Evolutionary conservation across 192 early-diverging fungal genomes (phyloP).

Genomic region (Spizellomyces punctatus): DNA sequence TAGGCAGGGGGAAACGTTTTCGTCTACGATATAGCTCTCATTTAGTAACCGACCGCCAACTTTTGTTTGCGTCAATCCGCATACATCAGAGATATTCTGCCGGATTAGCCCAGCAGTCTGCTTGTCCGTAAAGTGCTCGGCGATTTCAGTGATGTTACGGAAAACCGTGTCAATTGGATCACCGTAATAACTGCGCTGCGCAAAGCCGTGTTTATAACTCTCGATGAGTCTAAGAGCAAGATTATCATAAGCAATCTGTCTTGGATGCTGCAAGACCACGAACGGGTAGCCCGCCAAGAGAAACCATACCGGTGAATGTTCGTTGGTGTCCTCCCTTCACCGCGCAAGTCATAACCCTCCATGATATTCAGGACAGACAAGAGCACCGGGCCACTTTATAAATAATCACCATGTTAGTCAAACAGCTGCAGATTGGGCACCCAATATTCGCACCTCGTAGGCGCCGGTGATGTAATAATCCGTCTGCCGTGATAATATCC

Average conservation of each 20-base stretch:
- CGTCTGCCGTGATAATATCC: slow-evolving; percentile 80
- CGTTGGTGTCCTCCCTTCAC: slow-evolving; percentile 58
- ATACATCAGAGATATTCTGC: slow-evolving; percentile 70
- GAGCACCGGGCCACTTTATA: slow-evolving; percentile 71
- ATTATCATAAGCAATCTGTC: neutral
- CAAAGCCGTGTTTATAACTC: slow-evolving; percentile 84
- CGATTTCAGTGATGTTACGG: slow-evolving; percentile 57
- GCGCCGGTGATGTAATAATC: slow-evolving; percentile 70
- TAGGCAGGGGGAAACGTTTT: slow-evolving; percentile 68
- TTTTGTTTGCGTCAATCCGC: neutral
- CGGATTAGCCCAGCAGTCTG: slow-evolving; percentile 66
- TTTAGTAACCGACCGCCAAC: slow-evolving; percentile 5
- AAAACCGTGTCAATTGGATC: slow-evolving; percentile 68
- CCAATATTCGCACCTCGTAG: slow-evolving; percentile 87
- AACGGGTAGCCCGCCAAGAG: no score
- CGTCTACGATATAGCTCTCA: neutral
- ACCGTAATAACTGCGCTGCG: slow-evolving; percentile 76
- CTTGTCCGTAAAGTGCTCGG: slow-evolving; percentile 70
- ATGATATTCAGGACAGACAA: slow-evolving; percentile 84
- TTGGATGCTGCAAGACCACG: neutral
- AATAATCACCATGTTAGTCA: slow-evolving; percentile 62
- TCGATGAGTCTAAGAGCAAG: slow-evolving; percentile 62
- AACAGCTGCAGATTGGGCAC: slow-evolving; percentile 61
- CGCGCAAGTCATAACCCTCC: slow-evolving; percentile 75
- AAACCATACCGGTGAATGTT: slow-evolving; percentile 68